Evolutionary conservation across 1,139 yeast species (phyloP), one percentile per base, ranked within the genome.

Genomic region (Hemisphaericaspora lyxosophila): DNA sequence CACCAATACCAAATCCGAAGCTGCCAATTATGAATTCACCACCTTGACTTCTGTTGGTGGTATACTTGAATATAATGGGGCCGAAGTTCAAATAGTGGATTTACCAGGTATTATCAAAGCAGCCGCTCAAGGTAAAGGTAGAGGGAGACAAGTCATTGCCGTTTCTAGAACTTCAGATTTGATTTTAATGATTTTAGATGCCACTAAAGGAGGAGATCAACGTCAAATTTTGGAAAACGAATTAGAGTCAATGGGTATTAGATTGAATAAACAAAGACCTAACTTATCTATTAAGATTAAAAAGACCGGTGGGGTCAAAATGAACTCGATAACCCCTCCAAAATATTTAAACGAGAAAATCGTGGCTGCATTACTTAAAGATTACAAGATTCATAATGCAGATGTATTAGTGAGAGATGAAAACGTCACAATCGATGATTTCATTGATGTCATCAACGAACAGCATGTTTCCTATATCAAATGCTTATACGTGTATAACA

Each of bases 31-130:
- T 56, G 95, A 95, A 40, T 92, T 92, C 73, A 92, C 98, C 4
- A 92, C 98, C 0, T 74, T 92, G 59, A 92, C 98, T 0, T 88
- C 97, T 0, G 97, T 92, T 19, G 97, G 97, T 0, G 97, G 97
- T 35, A 92, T 90, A 13, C 70, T 92, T 51, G 92, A 89, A 57
- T 88, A 90, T 57, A 89, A 89, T 57, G 97, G 97, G 28, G 96
- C 98, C 0, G 97, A 90, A 55, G 89, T 92, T 42, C 98, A 92
- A 64, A 84, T 92, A 51, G 90, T 92, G 13, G 98, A 92, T 75
- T 69, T 92, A 44, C 98, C 98, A 0, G 98, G 98, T 60, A 92
- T 92, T 53, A 92, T 92, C 44, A 88, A 87, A 58, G 97, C 97
- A 29, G 98, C 98, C 11, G 75, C 95, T 20, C 96, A 87, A 57